phyloP scores from a whole-genome alignment of 768 basidiomycete species.

The Tricholoma sp. region DNA sequence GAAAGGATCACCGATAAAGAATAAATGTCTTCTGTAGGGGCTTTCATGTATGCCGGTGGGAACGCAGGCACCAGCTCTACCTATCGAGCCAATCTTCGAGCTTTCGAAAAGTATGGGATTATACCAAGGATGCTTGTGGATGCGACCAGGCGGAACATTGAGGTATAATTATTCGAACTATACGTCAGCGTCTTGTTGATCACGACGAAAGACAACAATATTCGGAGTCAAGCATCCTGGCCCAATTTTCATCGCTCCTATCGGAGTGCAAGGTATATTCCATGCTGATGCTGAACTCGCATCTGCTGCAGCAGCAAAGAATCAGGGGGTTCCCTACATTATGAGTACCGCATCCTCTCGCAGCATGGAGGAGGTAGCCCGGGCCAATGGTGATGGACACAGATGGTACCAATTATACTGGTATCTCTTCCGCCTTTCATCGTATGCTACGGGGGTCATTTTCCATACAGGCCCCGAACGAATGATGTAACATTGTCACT shows the following conservation, averaged over 20 bases:
- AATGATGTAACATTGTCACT: slow-evolving; percentile 60
- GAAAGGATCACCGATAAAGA: too few relatives aligned
- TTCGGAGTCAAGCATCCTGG: slow-evolving; percentile 60
- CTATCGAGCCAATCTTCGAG: slow-evolving; percentile 57
- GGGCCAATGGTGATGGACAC: slow-evolving; percentile 60
- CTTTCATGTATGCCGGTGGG: slow-evolving; percentile 73
- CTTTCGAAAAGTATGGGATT: slow-evolving; percentile 64
- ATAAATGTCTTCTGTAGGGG: slow-evolving; percentile 28
- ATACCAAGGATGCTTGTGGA: slow-evolving; percentile 77
- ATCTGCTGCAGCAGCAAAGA: slow-evolving; percentile 57
- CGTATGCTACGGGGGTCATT: slow-evolving; percentile 1
- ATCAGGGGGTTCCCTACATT: slow-evolving; percentile 61
- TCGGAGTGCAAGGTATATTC: slow-evolving; percentile 76
- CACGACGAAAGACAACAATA: slow-evolving; percentile 49
- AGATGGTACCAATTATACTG: slow-evolving; percentile 86
- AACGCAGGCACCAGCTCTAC: slow-evolving; percentile 72
- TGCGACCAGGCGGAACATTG: slow-evolving; percentile 50
- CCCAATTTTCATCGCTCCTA: slow-evolving; percentile 65
- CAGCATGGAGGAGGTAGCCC: slow-evolving; percentile 70
- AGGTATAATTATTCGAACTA: slow-evolving; percentile 33
- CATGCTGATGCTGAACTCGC: slow-evolving; percentile 69
- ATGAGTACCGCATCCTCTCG: slow-evolving; percentile 72
- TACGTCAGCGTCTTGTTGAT: neutral
- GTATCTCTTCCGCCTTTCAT: slow-evolving; percentile 26
- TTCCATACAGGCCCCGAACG: slow-evolving; percentile 47